Conservation (phyloP, 768 basidiomycete genomes). For the Ramaria sp. region DNA sequence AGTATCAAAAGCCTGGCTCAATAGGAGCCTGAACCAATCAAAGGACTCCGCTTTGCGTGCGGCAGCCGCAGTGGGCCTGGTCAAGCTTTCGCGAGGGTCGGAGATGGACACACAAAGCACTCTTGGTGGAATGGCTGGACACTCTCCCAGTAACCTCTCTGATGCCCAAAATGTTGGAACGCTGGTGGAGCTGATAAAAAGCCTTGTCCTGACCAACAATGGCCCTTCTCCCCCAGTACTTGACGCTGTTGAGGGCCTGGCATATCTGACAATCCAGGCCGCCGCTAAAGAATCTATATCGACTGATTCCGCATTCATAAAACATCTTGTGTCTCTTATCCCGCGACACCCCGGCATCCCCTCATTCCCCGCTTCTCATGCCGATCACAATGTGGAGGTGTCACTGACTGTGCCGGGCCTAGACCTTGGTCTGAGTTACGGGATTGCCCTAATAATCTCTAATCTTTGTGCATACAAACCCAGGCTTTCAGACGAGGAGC, state of each 20-base stretch:
- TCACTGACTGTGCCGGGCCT: neutral
- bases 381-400: slow-evolving; percentile 8
- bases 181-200: slow-evolving; percentile 46
- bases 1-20: slow-evolving; percentile 58
- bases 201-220: slow-evolving; percentile 31
- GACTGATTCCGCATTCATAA: slow-evolving; percentile 41
- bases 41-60: slow-evolving; percentile 40
- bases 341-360: slow-evolving; percentile 34
- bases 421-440: slow-evolving; percentile 35
- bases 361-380: slow-evolving; percentile 5
- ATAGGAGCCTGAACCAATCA: slow-evolving; percentile 39
- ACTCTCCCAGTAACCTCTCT: neutral
- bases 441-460: slow-evolving; percentile 60
- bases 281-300: slow-evolving; percentile 53
- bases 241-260: slow-evolving; percentile 75
- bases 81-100: slow-evolving; percentile 62
- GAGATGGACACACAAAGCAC: slow-evolving; percentile 27
- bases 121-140: neutral
- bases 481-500: slow-evolving; percentile 67
- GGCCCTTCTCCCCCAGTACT: slow-evolving; percentile 26
- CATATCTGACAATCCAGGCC: slow-evolving; percentile 65
- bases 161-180: slow-evolving; percentile 13
- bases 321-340: slow-evolving; percentile 43
- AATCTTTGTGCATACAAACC: slow-evolving; percentile 69
- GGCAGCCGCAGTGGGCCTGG: slow-evolving; percentile 60